These are phyloP conservation scores for Nicotiana paniculata DNA, from an alignment of 257 asterid genomes.

Conservation along the genomic window DNA sequence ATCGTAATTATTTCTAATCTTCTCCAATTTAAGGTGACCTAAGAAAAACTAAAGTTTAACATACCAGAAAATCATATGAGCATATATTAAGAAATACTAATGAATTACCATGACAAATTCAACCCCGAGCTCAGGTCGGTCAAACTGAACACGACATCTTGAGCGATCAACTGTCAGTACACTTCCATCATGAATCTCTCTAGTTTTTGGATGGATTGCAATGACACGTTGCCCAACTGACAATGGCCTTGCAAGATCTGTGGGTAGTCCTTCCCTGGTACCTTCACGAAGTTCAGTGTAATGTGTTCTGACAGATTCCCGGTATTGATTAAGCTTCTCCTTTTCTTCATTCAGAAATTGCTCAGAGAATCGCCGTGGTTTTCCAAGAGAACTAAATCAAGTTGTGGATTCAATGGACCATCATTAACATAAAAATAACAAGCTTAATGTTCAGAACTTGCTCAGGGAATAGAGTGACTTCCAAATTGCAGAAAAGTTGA, in stretches of 20 bases:
- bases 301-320: slow-evolving; percentile 85
- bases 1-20: neutral
- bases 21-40: neutral
- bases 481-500: slow-evolving; percentile 4
- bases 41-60: neutral
- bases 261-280: slow-evolving; percentile 73
- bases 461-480: neutral
- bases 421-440: neutral
- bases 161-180: slow-evolving; percentile 84
- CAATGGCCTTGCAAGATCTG: slow-evolving; percentile 88
- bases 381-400: slow-evolving; percentile 78
- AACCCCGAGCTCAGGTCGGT: slow-evolving; percentile 88
- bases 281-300: slow-evolving; percentile 86
- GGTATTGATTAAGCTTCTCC: slow-evolving; percentile 78
- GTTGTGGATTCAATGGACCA: neutral
- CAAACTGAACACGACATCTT: slow-evolving; percentile 86
- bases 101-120: slow-evolving; percentile 79
- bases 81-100: neutral
- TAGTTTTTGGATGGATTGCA: slow-evolving; percentile 91
- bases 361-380: slow-evolving; percentile 86
- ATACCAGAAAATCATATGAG: neutral
- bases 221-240: slow-evolving; percentile 93
- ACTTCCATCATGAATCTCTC: slow-evolving; percentile 86
- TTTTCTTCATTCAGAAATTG: slow-evolving; percentile 94
- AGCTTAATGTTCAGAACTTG: neutral